These are phyloP conservation scores for Saturnispora quitensis DNA, from an alignment of 805 yeast genomes.

Conservation along the genomic window DNA sequence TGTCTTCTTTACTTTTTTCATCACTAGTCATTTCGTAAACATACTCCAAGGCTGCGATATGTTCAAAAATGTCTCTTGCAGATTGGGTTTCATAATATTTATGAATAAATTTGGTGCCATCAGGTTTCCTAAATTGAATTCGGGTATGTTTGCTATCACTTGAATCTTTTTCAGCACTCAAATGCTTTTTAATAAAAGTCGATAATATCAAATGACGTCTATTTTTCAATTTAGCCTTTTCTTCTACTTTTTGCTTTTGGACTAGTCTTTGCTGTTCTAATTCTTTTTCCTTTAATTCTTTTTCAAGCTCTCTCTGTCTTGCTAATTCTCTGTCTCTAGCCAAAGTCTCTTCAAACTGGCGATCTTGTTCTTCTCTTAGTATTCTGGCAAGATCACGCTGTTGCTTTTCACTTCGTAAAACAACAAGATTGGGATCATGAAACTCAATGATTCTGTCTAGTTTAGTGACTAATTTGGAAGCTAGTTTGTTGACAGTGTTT, in stretches of 20 bases:
- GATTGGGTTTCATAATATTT: constrained; percentile 33
- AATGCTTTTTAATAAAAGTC: constrained; percentile 7
- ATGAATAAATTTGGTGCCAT: constrained; percentile 41
- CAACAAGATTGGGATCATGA: constrained; percentile 51
- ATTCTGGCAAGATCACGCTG: constrained; percentile 51
- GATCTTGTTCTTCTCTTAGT: constrained; percentile 55
- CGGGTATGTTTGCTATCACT: constrained; percentile 28
- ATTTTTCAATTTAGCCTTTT: constrained; percentile 9
- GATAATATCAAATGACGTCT: constrained; percentile 2
- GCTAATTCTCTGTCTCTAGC: constrained; percentile 47
- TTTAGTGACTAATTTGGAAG: constrained; percentile 27
- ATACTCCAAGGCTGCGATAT: constrained; percentile 35
- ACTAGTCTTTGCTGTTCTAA: constrained; percentile 10
- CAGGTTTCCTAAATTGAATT: constrained; percentile 47
- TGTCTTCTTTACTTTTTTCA: background rate
- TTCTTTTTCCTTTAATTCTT: constrained; percentile 18
- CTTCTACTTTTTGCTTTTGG: constrained; percentile 15
- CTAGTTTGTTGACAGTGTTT: background rate
- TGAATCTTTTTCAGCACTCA: constrained; percentile 11
- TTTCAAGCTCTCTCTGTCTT: constrained; percentile 29
- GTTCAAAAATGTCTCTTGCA: constrained; percentile 40
- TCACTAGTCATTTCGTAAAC: constrained; percentile 11
- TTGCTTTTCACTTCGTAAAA: constrained; percentile 51
- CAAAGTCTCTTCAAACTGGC: constrained; percentile 54
- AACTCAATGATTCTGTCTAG: constrained; percentile 37